Percentiles rank a stretch among this genome's conserved stretches.
Conservation (phyloP, 2,329 filamentous ascomycete species). For the Neoarthrinium moseri region DNA sequence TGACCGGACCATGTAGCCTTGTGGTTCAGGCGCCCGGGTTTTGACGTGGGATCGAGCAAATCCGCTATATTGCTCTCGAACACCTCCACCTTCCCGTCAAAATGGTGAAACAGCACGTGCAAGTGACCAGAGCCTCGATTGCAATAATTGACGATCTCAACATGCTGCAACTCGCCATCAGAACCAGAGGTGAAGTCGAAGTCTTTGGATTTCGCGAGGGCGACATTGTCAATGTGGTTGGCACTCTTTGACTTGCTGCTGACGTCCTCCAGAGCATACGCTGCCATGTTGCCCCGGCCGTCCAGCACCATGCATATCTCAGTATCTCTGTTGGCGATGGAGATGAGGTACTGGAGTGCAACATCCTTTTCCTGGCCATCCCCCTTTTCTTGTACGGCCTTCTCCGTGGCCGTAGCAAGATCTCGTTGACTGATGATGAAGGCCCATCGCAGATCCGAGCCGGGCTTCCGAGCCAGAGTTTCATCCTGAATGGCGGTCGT, state of each 20-base stretch:
- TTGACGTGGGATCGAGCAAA: conserved; percentile 71
- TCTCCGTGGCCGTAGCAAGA: conserved; percentile 74
- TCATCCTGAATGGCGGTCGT: conserved; percentile 62
- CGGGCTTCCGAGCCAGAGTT: conserved; percentile 13
- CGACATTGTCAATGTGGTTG: conserved; percentile 79
- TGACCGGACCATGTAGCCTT: conserved; percentile 81
- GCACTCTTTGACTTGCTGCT: conserved; percentile 66
- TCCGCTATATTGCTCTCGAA: conserved; percentile 76
- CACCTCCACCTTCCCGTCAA: conserved; percentile 81
- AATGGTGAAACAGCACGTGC: conserved; percentile 76
- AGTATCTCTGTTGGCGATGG: conserved; percentile 79
- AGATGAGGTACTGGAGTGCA: conserved; percentile 79
- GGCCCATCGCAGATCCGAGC: conserved; percentile 57
- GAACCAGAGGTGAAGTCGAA: conserved; percentile 43
- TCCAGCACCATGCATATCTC: conserved; percentile 88
- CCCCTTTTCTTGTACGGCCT: conserved; percentile 63
- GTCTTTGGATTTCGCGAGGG: conserved; percentile 65
- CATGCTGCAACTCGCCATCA: conserved; percentile 40
- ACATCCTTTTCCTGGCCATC: conserved; percentile 61
- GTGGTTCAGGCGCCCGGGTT: conserved; percentile 57
- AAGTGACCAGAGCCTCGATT: conserved; percentile 63
- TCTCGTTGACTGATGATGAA: conserved; percentile 83
- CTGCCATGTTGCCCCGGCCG: conserved; percentile 80
- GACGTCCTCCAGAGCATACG: conserved; percentile 89
- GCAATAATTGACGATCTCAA: conserved; percentile 73